Evolutionary conservation across 345 rosid species (phyloP).

Genomic region (Populus ilicifolia): DNA sequence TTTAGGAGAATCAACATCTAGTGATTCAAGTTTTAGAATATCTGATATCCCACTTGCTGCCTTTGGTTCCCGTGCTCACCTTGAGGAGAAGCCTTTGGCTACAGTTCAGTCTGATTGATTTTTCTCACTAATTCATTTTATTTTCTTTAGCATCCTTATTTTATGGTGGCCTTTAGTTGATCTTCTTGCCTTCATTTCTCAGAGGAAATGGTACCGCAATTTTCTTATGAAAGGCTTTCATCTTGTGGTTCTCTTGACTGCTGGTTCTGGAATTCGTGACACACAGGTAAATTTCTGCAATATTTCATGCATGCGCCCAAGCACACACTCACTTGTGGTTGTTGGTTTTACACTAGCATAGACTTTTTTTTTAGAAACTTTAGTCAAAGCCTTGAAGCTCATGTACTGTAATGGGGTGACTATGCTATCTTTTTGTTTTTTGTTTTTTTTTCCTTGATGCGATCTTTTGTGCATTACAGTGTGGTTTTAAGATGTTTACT

Average conservation of each 20-base stretch:
- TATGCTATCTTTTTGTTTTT: background rate
- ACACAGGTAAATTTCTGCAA: constrained; percentile 57
- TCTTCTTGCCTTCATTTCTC: constrained; percentile 23
- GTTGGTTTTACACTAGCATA: background rate
- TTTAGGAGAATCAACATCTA: constrained; percentile 42
- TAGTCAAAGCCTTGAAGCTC: background rate
- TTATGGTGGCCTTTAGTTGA: constrained; percentile 21
- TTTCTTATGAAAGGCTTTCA: constrained; percentile 97
- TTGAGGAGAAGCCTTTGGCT: constrained; percentile 92
- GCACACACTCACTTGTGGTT: background rate
- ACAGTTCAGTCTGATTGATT: constrained; percentile 52
- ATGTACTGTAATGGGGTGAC: background rate
- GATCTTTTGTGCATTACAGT: constrained; percentile 40
- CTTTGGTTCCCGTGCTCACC: constrained; percentile 99
- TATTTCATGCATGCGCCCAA: background rate
- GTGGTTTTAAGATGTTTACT: constrained; percentile 99
- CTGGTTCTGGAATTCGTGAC: constrained; percentile 96
- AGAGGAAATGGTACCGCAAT: constrained; percentile 99
- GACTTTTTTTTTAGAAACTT: background rate
- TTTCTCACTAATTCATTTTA: background rate
- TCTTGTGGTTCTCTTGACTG: constrained; percentile 74
- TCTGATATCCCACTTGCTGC: constrained; percentile 76
- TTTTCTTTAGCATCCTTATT: background rate
- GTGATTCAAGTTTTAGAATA: constrained; percentile 40
- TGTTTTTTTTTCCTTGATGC: constrained; percentile 11